phyloP scores from a whole-genome alignment of 1,284 basidiomycete species.

The Schizophyllum commune region DNA sequence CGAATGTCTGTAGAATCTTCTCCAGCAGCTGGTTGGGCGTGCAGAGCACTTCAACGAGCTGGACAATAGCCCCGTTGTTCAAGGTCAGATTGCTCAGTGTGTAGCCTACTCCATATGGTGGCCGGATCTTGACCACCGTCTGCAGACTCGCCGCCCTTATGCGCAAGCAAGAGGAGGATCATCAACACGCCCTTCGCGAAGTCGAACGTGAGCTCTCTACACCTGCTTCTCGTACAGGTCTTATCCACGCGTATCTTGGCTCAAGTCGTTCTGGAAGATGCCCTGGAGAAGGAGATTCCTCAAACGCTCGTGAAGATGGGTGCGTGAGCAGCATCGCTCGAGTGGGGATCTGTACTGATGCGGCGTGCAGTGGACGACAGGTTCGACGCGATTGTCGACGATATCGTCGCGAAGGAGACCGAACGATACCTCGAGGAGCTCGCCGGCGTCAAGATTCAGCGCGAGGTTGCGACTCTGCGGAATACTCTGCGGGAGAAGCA shows the following conservation, averaged over 20 bases:
- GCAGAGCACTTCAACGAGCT: not conserved
- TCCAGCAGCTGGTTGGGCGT: not conserved
- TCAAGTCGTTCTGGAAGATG: not conserved
- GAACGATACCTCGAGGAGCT: not conserved
- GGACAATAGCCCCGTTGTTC: not conserved
- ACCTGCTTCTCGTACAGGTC: not conserved
- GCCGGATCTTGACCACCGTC: not conserved
- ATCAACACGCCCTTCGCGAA: not conserved
- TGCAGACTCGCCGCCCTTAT: not conserved
- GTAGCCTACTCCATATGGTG: not conserved
- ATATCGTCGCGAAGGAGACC: not conserved
- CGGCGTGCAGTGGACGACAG: not conserved
- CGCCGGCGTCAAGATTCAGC: not conserved
- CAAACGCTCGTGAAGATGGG: not conserved
- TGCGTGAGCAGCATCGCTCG: not conserved
- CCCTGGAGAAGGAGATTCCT: not conserved
- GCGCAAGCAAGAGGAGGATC: not conserved
- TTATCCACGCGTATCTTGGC: not conserved
- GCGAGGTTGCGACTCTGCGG: not conserved
- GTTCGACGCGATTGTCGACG: not conserved
- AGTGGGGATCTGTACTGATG: not conserved
- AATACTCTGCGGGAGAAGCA: not conserved
- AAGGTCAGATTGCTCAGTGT: not conserved
- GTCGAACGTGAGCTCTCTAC: not conserved
- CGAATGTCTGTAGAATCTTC: not conserved